Conservation (phyloP, 108 stramenopile genomes). For the Cyclotella cryptica region DNA sequence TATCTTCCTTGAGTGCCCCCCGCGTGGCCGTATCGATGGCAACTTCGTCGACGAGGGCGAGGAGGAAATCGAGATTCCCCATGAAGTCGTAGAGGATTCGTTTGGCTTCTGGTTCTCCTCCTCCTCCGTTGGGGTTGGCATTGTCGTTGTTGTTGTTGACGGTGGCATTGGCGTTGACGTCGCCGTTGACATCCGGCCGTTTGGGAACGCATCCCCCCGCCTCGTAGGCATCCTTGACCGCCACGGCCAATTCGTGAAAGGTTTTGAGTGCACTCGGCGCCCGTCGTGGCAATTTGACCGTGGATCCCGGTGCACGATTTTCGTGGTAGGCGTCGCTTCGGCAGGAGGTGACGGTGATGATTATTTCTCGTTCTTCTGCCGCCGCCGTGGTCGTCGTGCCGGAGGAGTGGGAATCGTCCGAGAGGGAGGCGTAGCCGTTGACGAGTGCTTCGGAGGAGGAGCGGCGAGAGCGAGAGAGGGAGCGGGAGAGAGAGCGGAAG, state of each 20-base stretch:
- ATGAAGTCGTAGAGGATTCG: constrained; percentile 79
- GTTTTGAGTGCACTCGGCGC: constrained; percentile 83
- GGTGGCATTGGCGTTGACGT: not conserved
- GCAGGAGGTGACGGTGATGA: constrained; percentile 89
- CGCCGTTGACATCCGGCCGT: constrained; percentile 40
- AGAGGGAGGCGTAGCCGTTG: not conserved
- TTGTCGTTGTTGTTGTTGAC: not conserved
- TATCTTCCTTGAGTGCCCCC: constrained; percentile 86
- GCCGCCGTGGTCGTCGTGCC: too few relatives aligned
- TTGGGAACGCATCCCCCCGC: constrained; percentile 74
- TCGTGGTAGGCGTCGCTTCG: constrained; percentile 88
- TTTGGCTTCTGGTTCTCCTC: constrained; percentile 35
- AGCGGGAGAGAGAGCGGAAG: not conserved
- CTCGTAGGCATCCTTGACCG: constrained; percentile 87
- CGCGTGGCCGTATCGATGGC: constrained; percentile 87
- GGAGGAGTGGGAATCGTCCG: not conserved
- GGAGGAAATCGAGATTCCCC: constrained; percentile 83
- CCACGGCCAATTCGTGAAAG: constrained; percentile 90
- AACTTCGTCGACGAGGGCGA: constrained; percentile 86
- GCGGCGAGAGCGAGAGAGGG: not conserved
- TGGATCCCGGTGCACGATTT: constrained; percentile 84
- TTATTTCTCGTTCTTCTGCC: constrained; percentile 33
- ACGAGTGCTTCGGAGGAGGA: constrained; percentile 1
- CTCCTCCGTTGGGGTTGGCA: constrained; percentile 10
- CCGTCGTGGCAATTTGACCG: constrained; percentile 80